Conservation (phyloP, 2,329 filamentous ascomycete species). For the Aureobasidium namibiae region DNA sequence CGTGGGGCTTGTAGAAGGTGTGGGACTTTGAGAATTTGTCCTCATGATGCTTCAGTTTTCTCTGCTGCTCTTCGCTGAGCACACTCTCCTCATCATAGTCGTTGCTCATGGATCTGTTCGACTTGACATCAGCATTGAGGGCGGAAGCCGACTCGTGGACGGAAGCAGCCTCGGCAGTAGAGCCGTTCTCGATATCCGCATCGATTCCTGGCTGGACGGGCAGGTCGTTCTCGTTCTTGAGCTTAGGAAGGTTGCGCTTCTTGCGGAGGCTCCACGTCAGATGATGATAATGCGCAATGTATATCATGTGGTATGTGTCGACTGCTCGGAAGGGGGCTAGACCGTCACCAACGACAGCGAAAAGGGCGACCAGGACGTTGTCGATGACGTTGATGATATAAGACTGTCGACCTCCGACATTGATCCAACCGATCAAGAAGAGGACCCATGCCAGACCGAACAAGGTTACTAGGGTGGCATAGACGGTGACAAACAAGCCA, state of each 20-base stretch:
- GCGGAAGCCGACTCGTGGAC: background rate
- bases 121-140: background rate
- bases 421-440: slow-evolving; percentile 83
- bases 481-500: slow-evolving; percentile 75
- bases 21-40: slow-evolving; percentile 73
- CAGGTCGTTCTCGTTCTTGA: slow-evolving; percentile 62
- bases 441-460: slow-evolving; percentile 85
- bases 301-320: slow-evolving; percentile 84
- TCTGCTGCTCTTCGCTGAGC: slow-evolving; percentile 57
- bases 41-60: slow-evolving; percentile 66
- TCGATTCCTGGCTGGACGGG: slow-evolving; percentile 31
- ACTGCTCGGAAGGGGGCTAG: slow-evolving; percentile 64
- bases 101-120: slow-evolving; percentile 37
- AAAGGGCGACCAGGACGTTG: slow-evolving; percentile 52
- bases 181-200: slow-evolving; percentile 16
- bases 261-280: slow-evolving; percentile 56
- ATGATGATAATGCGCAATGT: slow-evolving; percentile 64
- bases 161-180: background rate
- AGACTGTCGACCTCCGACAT: slow-evolving; percentile 62
- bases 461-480: slow-evolving; percentile 72
- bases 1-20: slow-evolving; percentile 83
- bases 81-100: slow-evolving; percentile 49
- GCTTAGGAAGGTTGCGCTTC: slow-evolving; percentile 51
- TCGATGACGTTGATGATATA: slow-evolving; percentile 50
- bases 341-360: slow-evolving; percentile 55